Evolutionary conservation across 1,284 basidiomycete genomes (phyloP).

Genomic region (Mrakiaceae sp.): DNA sequence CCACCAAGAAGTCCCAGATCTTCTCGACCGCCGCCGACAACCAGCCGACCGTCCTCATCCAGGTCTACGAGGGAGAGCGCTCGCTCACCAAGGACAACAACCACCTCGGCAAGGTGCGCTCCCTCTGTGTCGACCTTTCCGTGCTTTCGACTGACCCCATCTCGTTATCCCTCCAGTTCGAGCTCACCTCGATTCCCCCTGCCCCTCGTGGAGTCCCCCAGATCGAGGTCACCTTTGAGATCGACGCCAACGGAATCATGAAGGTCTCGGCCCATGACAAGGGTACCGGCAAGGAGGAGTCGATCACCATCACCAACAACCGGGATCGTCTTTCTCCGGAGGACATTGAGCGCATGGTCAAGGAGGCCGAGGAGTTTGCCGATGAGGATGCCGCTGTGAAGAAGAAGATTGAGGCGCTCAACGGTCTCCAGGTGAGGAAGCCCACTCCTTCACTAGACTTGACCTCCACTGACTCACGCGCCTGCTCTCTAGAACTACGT

Average conservation of each 20-base stretch:
- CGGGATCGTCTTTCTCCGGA: slow-evolving; percentile 58
- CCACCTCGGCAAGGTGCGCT: slow-evolving; percentile 2
- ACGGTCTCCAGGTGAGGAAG: slow-evolving; percentile 44
- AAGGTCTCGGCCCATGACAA: slow-evolving; percentile 71
- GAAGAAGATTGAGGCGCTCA: slow-evolving; percentile 78
- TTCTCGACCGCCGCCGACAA: slow-evolving; percentile 93
- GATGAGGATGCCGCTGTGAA: slow-evolving; percentile 74
- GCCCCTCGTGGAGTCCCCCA: slow-evolving; percentile 91
- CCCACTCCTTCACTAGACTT: neutral
- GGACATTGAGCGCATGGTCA: slow-evolving; percentile 85
- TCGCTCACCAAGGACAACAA: slow-evolving; percentile 66
- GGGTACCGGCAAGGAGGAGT: slow-evolving; percentile 83
- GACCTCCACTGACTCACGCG: neutral
- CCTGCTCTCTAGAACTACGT: slow-evolving; percentile 20
- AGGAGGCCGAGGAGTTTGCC: slow-evolving; percentile 81
- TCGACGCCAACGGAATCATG: slow-evolving; percentile 44
- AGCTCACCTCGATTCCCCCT: slow-evolving; percentile 82
- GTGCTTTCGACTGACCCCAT: slow-evolving; percentile 31
- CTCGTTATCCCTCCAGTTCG: slow-evolving; percentile 57
- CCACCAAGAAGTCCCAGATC: slow-evolving; percentile 95
- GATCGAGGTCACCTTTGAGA: slow-evolving; percentile 88
- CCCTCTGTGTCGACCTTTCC: neutral
- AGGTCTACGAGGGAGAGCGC: slow-evolving; percentile 88
- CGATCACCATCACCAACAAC: slow-evolving; percentile 62
- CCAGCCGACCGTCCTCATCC: slow-evolving; percentile 79